phyloP scores from a whole-genome alignment of 305 asterid species.

The Andrographis paniculata region DNA sequence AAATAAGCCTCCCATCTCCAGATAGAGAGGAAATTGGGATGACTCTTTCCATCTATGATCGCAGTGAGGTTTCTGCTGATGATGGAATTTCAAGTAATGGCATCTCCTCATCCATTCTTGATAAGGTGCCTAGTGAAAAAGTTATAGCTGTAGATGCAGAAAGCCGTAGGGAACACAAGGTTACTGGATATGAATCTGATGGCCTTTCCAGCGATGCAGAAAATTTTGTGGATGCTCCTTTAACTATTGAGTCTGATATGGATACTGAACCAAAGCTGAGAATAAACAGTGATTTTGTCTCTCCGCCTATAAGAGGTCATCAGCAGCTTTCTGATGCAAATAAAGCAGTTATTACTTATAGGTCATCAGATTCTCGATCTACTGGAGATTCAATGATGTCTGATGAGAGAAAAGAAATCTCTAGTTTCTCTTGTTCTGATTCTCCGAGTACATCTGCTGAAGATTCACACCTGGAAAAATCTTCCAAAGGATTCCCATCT shows the following conservation, averaged over 20 bases:
- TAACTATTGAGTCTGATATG: slow-evolving; percentile 64
- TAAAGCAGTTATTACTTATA: slow-evolving; percentile 34
- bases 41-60: slow-evolving; percentile 25
- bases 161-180: slow-evolving; percentile 28
- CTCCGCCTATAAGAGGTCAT: slow-evolving; percentile 27
- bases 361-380: slow-evolving; percentile 55
- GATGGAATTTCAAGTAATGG: slow-evolving; percentile 29
- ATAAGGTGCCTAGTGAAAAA: slow-evolving; percentile 32
- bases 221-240: slow-evolving; percentile 70
- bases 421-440: slow-evolving; percentile 48
- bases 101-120: slow-evolving; percentile 23
- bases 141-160: slow-evolving; percentile 44
- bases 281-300: slow-evolving; percentile 33
- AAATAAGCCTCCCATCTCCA: slow-evolving; percentile 39
- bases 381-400: slow-evolving; percentile 45
- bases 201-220: slow-evolving; percentile 68
- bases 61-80: slow-evolving; percentile 27
- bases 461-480: slow-evolving; percentile 31
- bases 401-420: slow-evolving; percentile 50
- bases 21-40: slow-evolving; percentile 31
- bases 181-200: slow-evolving; percentile 48
- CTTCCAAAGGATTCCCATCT: slow-evolving; percentile 23
- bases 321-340: slow-evolving; percentile 28
- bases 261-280: slow-evolving; percentile 60
- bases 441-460: slow-evolving; percentile 47